These are phyloP conservation scores for Tolypocladium guangdongense DNA, from an alignment of 2,329 filamentous ascomycete genomes.

Conservation along the genomic window DNA sequence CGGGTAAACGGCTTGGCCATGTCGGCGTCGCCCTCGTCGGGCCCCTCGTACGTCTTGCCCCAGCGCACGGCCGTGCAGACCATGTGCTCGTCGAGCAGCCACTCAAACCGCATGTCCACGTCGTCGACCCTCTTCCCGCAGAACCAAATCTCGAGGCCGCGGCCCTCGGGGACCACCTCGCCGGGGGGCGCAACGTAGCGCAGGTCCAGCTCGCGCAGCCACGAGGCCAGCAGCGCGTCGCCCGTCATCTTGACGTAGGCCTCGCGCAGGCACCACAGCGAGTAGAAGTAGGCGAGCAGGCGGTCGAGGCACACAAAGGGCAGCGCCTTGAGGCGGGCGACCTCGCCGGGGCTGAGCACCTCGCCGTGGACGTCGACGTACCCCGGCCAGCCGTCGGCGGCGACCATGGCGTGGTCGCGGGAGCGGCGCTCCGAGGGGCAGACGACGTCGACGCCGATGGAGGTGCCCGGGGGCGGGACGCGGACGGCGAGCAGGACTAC, in stretches of 20 bases:
- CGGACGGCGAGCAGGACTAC: constrained; percentile 53
- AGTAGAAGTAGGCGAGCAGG: constrained; percentile 62
- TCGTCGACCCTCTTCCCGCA: constrained; percentile 18
- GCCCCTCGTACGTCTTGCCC: constrained; percentile 17
- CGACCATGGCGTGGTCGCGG: constrained; percentile 48
- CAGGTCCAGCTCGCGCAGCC: constrained; percentile 63
- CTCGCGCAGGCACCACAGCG: constrained; percentile 70
- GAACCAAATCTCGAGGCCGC: constrained; percentile 19
- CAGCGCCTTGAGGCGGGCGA: constrained; percentile 45
- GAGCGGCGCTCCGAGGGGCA: constrained; percentile 58
- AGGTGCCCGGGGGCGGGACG: constrained; percentile 17
- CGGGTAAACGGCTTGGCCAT: constrained; percentile 15
- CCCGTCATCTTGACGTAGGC: constrained; percentile 77
- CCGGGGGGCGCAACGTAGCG: constrained; percentile 47
- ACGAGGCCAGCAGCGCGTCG: constrained; percentile 62
- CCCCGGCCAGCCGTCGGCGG: constrained; percentile 46
- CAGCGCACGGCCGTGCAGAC: constrained; percentile 34
- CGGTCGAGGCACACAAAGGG: constrained; percentile 29
- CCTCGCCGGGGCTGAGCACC: constrained; percentile 55
- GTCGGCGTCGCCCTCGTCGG: constrained; percentile 32
- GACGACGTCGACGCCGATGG: constrained; percentile 67
- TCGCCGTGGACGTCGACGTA: constrained; percentile 65
- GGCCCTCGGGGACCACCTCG: constrained; percentile 7
- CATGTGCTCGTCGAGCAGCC: constrained; percentile 42
- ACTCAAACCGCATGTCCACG: constrained; percentile 22